Evolutionary conservation across 768 basidiomycete species (phyloP), one percentile per base, ranked within the genome.

Genomic region (Butyriboletus loyo): DNA sequence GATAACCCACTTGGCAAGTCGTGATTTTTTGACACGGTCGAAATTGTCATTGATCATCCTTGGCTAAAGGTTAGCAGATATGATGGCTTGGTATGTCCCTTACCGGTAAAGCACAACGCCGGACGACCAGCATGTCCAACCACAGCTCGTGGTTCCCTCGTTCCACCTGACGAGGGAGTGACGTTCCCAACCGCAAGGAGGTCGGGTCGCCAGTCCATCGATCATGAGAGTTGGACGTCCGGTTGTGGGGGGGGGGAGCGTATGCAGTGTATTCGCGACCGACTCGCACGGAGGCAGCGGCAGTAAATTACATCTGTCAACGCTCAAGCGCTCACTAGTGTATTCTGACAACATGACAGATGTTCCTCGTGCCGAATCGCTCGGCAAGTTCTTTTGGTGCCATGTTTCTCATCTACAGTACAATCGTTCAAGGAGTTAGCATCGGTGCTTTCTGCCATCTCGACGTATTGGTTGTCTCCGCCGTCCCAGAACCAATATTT

Each of bases 1-100:
- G 57, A 52, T 59, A 66, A 67, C 56, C 45, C 49, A 37, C 59
- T 58, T 61, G 46, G 51, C 58, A 58, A 38, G 39, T 42, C 22
- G 8, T 17, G 37, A 25, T 54, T 59, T 53, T 58, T 47, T 60
- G 46, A 55, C 47, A 50, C 44, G 52, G 28, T 22, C 30, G 36
- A 39, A 27, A 38, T 8, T 8, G 49, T 27, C 40, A 14, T 5
- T 27, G 43, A 52, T 27, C 22, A 10, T 14, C 44, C 37, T 45
- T 51, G 39, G 34, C 27, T 32, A 40, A 30, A 51, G 52, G 53
- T 65, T 59, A 57, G 46, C 60, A 39, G 14, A 52, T 49, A 45
- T 54, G 25, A 54, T 21, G 10, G n/a, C 8, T 14, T 17, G 45
- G 37, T 19, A 21, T 42, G 31, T 50, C 43, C 17, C 35, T 61